Conservation (phyloP, 768 basidiomycete species). For the Lactarius akahatsu region DNA sequence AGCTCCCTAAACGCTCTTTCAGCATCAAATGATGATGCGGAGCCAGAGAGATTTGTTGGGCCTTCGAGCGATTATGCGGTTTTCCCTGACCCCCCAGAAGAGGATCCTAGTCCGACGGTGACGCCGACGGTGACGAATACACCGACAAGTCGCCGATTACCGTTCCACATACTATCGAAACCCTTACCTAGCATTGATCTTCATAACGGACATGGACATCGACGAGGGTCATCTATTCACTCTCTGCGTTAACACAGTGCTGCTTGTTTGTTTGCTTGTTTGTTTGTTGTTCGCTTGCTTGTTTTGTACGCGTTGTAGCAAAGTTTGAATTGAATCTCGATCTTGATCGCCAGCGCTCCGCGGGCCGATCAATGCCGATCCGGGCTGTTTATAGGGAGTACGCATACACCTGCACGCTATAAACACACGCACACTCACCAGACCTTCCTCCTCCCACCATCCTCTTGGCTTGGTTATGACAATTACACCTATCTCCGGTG, state of each 20-base stretch:
- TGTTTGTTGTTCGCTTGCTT: slow-evolving; percentile 14
- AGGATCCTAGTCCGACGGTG: slow-evolving; percentile 35
- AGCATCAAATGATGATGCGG: slow-evolving; percentile 43
- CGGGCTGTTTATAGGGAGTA: neutral
- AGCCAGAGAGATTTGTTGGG: slow-evolving; percentile 55
- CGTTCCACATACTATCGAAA: slow-evolving; percentile 68
- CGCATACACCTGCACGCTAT: neutral
- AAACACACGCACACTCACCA: neutral
- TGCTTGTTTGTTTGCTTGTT: slow-evolving; percentile 8
- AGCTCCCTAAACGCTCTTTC: slow-evolving; percentile 39
- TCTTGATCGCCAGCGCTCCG: slow-evolving; percentile 1
- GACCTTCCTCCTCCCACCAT: slow-evolving; percentile 8
- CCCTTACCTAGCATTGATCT: slow-evolving; percentile 38
- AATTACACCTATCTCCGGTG: slow-evolving; percentile 49
- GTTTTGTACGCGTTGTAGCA: slow-evolving; percentile 3
- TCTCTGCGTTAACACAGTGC: slow-evolving; percentile 31
- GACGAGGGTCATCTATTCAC: slow-evolving; percentile 45
- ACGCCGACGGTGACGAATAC: slow-evolving; percentile 28
- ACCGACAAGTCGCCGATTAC: slow-evolving; percentile 39
- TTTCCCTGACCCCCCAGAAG: slow-evolving; percentile 65
- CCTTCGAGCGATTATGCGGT: slow-evolving; percentile 69
- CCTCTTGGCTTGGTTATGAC: slow-evolving; percentile 45
- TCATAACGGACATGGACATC: slow-evolving; percentile 38
- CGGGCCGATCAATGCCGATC: slow-evolving; percentile 3
- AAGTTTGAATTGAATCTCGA: slow-evolving; percentile 1